phyloP scores from a whole-genome alignment of 352 stramenopile genomes.

The Phytophthora kernoviae region DNA sequence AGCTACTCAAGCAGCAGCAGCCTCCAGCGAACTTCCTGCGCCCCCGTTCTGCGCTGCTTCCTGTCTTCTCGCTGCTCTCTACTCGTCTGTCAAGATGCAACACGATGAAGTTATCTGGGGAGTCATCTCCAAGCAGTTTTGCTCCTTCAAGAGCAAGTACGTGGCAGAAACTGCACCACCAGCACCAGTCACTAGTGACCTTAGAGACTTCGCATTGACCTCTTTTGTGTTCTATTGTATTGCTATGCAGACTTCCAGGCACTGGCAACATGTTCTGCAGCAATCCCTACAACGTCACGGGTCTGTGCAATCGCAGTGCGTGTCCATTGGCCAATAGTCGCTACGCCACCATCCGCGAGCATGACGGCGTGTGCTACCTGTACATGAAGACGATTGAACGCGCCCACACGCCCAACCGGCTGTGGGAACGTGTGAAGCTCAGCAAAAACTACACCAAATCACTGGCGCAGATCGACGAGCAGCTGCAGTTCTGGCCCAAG shows the following conservation, averaged over 20 bases:
- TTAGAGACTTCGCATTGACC: too few relatives aligned
- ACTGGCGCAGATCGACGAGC: constrained; percentile 93
- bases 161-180: constrained; percentile 5
- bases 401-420: constrained; percentile 97
- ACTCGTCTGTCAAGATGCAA: constrained; percentile 73
- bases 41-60: neutral
- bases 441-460: constrained; percentile 98
- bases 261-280: constrained; percentile 97
- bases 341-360: constrained; percentile 98
- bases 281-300: constrained; percentile 98
- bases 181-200: neutral
- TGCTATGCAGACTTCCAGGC: constrained; percentile 44
- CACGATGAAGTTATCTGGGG: constrained; percentile 99
- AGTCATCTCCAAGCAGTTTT: constrained; percentile 99
- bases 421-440: constrained; percentile 99
- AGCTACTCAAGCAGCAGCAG: constrained; percentile 4
- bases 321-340: constrained; percentile 98
- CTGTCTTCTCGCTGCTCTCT: neutral
- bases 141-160: constrained; percentile 98
- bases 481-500: constrained; percentile 98
- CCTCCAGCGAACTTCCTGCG: neutral
- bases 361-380: constrained; percentile 94
- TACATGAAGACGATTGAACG: constrained; percentile 99
- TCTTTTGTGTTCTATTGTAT: neutral
- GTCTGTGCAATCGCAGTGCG: constrained; percentile 95